These are phyloP conservation scores for Apiospora aurea DNA, from an alignment of 2,329 filamentous ascomycete genomes.

Conservation along the genomic window DNA sequence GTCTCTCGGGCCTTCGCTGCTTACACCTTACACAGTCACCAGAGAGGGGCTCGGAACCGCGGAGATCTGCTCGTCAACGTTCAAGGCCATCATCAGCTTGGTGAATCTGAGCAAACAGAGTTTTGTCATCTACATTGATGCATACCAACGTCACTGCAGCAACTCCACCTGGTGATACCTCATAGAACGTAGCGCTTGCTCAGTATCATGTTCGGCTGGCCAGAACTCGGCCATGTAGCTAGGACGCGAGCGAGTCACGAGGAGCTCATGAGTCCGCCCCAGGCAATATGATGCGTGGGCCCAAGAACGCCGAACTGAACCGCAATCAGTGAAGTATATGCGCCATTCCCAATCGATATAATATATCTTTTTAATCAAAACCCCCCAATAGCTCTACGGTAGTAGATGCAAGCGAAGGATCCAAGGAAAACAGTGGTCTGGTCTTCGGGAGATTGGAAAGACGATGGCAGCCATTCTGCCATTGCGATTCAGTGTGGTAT, in stretches of 20 bases:
- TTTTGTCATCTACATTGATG: background rate
- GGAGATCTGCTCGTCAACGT: background rate
- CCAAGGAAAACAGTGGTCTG: background rate
- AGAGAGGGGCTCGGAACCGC: background rate
- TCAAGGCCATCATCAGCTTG: background rate
- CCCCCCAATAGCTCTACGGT: background rate
- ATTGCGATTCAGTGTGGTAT: background rate
- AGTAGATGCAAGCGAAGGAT: background rate
- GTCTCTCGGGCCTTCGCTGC: background rate
- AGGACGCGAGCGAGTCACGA: background rate
- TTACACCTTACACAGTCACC: background rate
- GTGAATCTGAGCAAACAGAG: background rate
- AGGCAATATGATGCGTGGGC: background rate
- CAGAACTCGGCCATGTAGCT: background rate
- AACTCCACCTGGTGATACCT: background rate
- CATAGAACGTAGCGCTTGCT: background rate
- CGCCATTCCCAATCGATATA: background rate
- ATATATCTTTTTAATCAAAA: background rate
- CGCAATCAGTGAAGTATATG: background rate
- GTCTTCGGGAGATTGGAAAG: background rate
- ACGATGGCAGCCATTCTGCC: background rate
- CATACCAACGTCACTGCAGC: conserved; percentile 7
- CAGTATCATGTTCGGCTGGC: background rate
- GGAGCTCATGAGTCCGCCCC: background rate
- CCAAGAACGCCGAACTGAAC: background rate